Base-by-base conservation (phyloP, 2,329 filamentous ascomycete genomes). In the Colletotrichum viniferum region DNA sequence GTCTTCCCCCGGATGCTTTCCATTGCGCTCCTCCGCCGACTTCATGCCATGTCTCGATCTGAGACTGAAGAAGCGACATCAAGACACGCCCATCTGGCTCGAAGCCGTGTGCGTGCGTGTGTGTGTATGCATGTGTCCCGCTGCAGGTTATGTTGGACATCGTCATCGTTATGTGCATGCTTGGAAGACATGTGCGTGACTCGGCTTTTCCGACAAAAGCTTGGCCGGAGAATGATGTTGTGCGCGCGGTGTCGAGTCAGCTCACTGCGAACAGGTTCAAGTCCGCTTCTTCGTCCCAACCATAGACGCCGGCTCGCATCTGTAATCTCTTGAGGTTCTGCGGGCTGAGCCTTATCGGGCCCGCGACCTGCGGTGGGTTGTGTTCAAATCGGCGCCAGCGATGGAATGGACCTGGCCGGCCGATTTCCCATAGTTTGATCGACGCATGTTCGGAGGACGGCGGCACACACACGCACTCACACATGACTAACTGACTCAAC, bases 401-500 rank as follows among this genome's bases (percentile, higher is more conserved):
- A 74, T 63, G 66, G 63, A 69, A 30, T 26, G 21, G 26, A n/a
- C 38, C 38, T 48, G 38, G 38, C 38, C 38, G 38, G 26, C 30
- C 43, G 58, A 55, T 34, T 72, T 24, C 58, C 63, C 36, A 48
- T 18, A 12, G 73, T 75, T 75, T 73, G 69, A 75, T 75, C 69
- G 63, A 60, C 69, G 58, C 28, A 32, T 55, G 69, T 61, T 61
- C 55, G 56, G 66, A 61, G 67, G 55, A n/a, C 68, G 24, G 26
- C 61, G 52, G 52, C 18, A 48, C 38, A n/a, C 38, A 43, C 16
- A 38, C 16, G 4, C 12, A 61, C 34, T 4, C 21, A 34, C 52
- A n/a, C 60, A 28, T 62, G 58, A 36, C 69, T 64, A 63, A 73
- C 69, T 68, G 73, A 73, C 63, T 75, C 73, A 43, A 68, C 63